These are phyloP conservation scores for Phyllosticta citribraziliensis DNA, from an alignment of 2,329 filamentous ascomycete species.

Conservation along the genomic window DNA sequence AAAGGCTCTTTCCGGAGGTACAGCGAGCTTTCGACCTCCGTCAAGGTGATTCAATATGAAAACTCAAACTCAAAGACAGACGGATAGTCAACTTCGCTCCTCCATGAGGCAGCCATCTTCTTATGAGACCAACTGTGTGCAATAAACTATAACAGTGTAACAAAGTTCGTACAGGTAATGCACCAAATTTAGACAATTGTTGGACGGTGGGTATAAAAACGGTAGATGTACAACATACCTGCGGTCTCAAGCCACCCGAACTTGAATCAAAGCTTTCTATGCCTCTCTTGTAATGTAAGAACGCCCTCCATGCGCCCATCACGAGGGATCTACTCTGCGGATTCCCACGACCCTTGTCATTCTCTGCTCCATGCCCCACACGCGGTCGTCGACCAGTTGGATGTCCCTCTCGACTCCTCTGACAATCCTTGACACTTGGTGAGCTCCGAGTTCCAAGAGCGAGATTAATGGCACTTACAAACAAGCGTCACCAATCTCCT, in stretches of 20 bases:
- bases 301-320: background rate
- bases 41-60: no score
- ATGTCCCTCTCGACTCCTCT: slow-evolving; percentile 9
- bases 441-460: background rate
- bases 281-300: background rate
- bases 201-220: background rate
- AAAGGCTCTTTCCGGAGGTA: no score
- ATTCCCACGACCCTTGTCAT: slow-evolving; percentile 9
- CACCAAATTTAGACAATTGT: background rate
- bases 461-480: background rate
- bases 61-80: no score
- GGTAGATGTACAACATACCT: background rate
- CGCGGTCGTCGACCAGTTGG: slow-evolving; percentile 6
- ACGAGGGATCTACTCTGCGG: slow-evolving; percentile 2
- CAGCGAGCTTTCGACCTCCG: no score
- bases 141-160: no score
- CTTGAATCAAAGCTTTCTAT: background rate
- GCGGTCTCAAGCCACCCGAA: background rate
- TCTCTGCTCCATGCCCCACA: slow-evolving; percentile 7
- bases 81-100: no score
- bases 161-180: no score
- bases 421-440: background rate
- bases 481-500: slow-evolving; percentile 17
- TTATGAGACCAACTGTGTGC: no score
- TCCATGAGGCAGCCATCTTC: no score